These are phyloP conservation scores for Acanthamoeba comandoni DNA, from an alignment of 208 protist genomes.

Conservation along the genomic window DNA sequence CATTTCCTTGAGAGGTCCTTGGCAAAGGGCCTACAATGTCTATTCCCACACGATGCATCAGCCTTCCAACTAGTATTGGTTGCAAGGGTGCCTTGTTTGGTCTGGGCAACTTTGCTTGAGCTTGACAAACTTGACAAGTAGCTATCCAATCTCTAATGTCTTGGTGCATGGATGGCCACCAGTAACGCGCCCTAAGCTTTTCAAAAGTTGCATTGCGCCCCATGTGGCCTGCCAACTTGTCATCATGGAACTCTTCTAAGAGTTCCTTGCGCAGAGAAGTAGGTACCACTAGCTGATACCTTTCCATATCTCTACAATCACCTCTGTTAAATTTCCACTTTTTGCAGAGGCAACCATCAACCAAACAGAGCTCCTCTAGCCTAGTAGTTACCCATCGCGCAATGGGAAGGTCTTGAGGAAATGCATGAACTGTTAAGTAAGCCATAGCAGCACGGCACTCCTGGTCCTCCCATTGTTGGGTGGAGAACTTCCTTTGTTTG, in stretches of 20 bases:
- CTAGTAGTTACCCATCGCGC: no score
- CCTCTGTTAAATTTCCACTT: no score
- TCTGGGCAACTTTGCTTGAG: not conserved
- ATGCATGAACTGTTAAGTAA: no score
- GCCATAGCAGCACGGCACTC: no score
- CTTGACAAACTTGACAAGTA: constrained; percentile 6
- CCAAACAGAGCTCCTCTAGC: no score
- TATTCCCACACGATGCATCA: constrained; percentile 1
- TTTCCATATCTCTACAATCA: no score
- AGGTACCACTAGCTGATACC: constrained; percentile 5
- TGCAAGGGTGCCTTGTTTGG: not conserved
- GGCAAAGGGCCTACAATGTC: constrained; percentile 49
- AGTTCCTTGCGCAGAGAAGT: not conserved
- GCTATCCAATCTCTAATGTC: constrained; percentile 4
- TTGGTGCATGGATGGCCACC: constrained; percentile 25
- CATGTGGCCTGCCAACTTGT: not conserved
- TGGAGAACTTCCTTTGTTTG: no score
- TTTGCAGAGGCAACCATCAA: no score
- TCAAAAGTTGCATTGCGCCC: constrained; percentile 11
- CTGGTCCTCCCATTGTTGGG: no score
- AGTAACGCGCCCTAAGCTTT: not conserved
- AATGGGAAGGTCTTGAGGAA: no score
- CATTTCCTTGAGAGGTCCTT: not conserved
- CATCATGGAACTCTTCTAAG: not conserved
- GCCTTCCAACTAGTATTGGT: not conserved